phyloP scores from a whole-genome alignment of 202 grass and related monocot species.

The Zoysia matrella region DNA sequence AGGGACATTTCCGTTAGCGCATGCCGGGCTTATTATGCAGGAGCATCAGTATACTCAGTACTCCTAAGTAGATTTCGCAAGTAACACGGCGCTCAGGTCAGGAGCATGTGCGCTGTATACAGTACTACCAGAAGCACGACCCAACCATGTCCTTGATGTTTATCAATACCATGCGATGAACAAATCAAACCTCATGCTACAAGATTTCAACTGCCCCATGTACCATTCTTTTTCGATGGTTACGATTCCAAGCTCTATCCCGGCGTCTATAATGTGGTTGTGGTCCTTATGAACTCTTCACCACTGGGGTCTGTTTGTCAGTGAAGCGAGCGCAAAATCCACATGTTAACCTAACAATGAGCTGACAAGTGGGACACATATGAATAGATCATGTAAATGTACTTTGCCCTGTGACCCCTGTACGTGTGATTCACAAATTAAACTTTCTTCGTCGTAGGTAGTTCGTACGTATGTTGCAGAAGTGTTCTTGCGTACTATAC shows the following conservation, averaged over 20 bases:
- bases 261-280: slow-evolving; percentile 33
- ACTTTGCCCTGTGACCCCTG: too few relatives aligned
- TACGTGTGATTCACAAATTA: background rate
- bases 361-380: slow-evolving; percentile 10
- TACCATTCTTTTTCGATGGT: slow-evolving; percentile 21
- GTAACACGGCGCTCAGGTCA: background rate
- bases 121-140: slow-evolving; percentile 11
- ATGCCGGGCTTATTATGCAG: background rate
- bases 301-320: background rate
- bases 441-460: background rate
- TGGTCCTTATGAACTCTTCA: slow-evolving; percentile 26
- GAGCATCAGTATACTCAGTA: background rate
- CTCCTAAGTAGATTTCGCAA: background rate
- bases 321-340: background rate
- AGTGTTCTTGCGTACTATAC: background rate
- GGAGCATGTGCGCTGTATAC: background rate
- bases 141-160: background rate
- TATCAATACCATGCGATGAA: background rate
- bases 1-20: slow-evolving; percentile 30
- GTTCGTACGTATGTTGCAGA: background rate
- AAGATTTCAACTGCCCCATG: slow-evolving; percentile 31
- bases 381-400: background rate
- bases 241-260: slow-evolving; percentile 49
- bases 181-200: slow-evolving; percentile 35
- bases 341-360: background rate